Conservation (phyloP, 2,329 filamentous ascomycete species). For the Aulographum hederae region DNA sequence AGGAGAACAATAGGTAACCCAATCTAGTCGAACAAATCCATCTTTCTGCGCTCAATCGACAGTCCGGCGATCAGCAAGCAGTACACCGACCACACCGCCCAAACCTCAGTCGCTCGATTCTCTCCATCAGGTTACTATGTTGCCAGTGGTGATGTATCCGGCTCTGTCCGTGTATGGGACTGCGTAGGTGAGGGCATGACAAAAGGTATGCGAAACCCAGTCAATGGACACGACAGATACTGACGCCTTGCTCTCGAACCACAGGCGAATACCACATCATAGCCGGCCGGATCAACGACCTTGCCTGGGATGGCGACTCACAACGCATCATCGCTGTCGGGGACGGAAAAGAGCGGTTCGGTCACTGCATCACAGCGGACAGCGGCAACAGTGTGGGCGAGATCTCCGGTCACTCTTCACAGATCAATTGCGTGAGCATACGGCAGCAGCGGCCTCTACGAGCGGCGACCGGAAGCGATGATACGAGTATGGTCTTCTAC, state of each 20-base stretch:
- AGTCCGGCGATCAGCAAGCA: conserved; percentile 68
- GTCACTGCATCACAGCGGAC: conserved; percentile 86
- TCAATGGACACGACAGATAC: neutral
- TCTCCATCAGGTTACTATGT: conserved; percentile 89
- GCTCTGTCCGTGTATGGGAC: conserved; percentile 84
- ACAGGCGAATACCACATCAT: conserved; percentile 80
- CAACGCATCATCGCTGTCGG: conserved; percentile 93
- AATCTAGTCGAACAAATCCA: conserved; percentile 73
- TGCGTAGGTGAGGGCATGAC: conserved; percentile 68
- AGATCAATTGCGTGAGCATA: conserved; percentile 81
- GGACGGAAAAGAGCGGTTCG: conserved; percentile 83
- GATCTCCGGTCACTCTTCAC: conserved; percentile 76
- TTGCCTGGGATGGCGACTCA: conserved; percentile 94
- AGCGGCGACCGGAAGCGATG: conserved; percentile 80
- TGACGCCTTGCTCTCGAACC: neutral
- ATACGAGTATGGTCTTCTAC: conserved; percentile 77
- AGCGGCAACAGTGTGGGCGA: conserved; percentile 93
- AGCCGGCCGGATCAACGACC: conserved; percentile 83
- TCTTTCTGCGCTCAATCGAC: conserved; percentile 92
- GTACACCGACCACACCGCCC: conserved; percentile 77
- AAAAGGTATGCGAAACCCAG: too few species aligned
- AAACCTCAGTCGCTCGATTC: conserved; percentile 86
- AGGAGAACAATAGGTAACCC: neutral
- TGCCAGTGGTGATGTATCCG: conserved; percentile 74
- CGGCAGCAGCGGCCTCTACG: conserved; percentile 78